Evolutionary conservation across 257 asterid species (phyloP), one percentile per base, ranked within the genome.

Genomic region (Ocimum tenuiflorum): DNA sequence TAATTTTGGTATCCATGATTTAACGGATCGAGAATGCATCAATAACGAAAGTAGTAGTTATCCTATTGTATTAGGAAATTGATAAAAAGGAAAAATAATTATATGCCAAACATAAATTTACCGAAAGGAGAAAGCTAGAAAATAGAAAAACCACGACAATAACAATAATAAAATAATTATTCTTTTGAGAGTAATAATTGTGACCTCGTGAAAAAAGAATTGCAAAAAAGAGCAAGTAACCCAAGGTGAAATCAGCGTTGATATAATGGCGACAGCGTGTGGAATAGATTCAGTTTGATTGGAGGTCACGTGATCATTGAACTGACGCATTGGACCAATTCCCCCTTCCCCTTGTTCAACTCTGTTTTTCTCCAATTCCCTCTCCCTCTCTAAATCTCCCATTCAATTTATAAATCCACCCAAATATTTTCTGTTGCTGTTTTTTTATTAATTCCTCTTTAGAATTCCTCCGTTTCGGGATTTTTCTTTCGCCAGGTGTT

Each of bases 271-370:
- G 47, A 56, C 67, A 27, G 27, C 60, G 66, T n/a, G 39, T 22
- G 41, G 12, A 58, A 17, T 41, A 58, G 73, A 70, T 70, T 73
- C 80, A 66, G 29, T 60, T 46, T 72, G 49, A 69, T 60, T 75
- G 67, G 57, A 1, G 42, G 69, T 78, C 80, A 75, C 83, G 80
- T 78, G 80, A 66, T 63, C 18, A 11, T 57, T 15, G 75, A 45
- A 39, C 70, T 74, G 54, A 35, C 60, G 53, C 63, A 39, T 55
- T 24, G 64, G 69, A 75, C 76, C 66, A 65, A 55, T 41, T 52
- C 14, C 18, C 59, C 70, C 27, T 71, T 67, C 46, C 55, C 61
- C 27, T 5, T 38, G 60, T 50, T n/a, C 65, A 78, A 46, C 63
- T 54, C 74, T 55, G 69, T 0, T 17, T 42, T 17, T 7, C 23